These are phyloP conservation scores for Microthlaspi erraticum DNA, from an alignment of 345 rosid genomes.

Conservation along the genomic window DNA sequence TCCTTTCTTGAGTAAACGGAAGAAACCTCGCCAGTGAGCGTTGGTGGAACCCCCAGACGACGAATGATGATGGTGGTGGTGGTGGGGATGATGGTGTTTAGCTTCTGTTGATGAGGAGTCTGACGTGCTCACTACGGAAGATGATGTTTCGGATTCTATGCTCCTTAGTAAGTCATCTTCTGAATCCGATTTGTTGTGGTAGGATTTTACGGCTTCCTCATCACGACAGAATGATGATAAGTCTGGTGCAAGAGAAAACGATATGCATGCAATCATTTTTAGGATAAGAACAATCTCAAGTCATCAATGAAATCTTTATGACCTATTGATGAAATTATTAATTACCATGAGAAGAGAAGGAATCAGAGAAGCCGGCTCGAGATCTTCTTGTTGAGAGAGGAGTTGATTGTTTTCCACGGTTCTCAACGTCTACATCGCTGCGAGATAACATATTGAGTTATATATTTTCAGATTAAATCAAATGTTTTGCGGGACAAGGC, in stretches of 20 bases:
- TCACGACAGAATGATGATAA: conserved; percentile 36
- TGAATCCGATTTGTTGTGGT: conserved; percentile 21
- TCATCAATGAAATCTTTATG: background rate
- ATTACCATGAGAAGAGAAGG: conserved; percentile 57
- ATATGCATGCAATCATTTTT: background rate
- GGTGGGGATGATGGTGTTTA: conserved; percentile 24
- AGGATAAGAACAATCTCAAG: conserved; percentile 13
- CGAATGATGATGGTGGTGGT: conserved; percentile 30
- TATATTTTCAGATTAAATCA: background rate
- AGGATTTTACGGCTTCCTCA: conserved; percentile 13
- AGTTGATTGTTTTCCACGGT: conserved; percentile 37
- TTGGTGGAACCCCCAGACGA: conserved; percentile 25
- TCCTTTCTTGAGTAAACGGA: conserved; percentile 66
- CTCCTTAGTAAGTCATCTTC: conserved; percentile 49
- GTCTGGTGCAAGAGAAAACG: conserved; percentile 39
- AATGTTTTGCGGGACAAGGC: conserved; percentile 17
- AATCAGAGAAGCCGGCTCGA: conserved; percentile 57
- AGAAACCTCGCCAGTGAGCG: conserved; percentile 61
- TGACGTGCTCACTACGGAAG: conserved; percentile 63
- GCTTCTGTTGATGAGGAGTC: conserved; percentile 50
- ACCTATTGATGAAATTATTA: background rate
- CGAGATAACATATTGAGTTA: conserved; percentile 1
- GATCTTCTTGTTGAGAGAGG: conserved; percentile 43
- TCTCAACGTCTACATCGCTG: conserved; percentile 47
- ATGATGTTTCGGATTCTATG: conserved; percentile 49